phyloP scores from a whole-genome alignment of 768 basidiomycete genomes.

The Kwoniella newhampshirensis region DNA sequence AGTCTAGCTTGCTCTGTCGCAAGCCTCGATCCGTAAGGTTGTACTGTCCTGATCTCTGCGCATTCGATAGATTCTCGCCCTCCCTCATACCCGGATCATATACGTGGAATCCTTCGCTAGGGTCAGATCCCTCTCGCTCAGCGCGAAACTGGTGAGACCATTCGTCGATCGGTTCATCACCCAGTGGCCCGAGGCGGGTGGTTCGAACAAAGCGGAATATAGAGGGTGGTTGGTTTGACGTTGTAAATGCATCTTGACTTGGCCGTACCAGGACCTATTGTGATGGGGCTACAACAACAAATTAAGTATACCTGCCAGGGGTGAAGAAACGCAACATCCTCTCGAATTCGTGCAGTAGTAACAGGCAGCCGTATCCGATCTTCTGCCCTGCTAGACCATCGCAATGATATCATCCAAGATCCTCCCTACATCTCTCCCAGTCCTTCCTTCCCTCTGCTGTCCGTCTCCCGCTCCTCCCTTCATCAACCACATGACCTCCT shows the following conservation, averaged over 20 bases:
- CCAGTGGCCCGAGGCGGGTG: constrained; percentile 72
- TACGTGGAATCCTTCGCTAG: constrained; percentile 95
- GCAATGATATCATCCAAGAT: constrained; percentile 28
- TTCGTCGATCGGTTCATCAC: constrained; percentile 88
- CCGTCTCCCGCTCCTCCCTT: constrained; percentile 27
- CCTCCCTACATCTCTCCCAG: constrained; percentile 18
- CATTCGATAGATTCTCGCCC: constrained; percentile 73
- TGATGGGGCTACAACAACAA: no score
- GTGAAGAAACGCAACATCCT: neutral
- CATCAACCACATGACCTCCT: constrained; percentile 41
- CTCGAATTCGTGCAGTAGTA: no score
- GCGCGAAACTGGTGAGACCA: constrained; percentile 75
- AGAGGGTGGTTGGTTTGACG: constrained; percentile 18
- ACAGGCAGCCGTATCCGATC: no score
- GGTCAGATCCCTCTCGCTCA: constrained; percentile 74
- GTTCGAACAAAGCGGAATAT: constrained; percentile 6
- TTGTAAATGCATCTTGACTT: constrained; percentile 8
- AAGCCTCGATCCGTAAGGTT: constrained; percentile 11
- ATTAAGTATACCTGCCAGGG: neutral
- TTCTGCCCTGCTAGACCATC: constrained; percentile 8
- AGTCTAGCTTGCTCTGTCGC: constrained; percentile 1
- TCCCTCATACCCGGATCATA: constrained; percentile 69
- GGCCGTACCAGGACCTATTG: no score
- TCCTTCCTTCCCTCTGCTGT: neutral
- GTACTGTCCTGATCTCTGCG: neutral